Evolutionary conservation across 768 basidiomycete genomes (phyloP), one percentile per base, ranked within the genome.

Genomic region (Podaxis mareebaensis): DNA sequence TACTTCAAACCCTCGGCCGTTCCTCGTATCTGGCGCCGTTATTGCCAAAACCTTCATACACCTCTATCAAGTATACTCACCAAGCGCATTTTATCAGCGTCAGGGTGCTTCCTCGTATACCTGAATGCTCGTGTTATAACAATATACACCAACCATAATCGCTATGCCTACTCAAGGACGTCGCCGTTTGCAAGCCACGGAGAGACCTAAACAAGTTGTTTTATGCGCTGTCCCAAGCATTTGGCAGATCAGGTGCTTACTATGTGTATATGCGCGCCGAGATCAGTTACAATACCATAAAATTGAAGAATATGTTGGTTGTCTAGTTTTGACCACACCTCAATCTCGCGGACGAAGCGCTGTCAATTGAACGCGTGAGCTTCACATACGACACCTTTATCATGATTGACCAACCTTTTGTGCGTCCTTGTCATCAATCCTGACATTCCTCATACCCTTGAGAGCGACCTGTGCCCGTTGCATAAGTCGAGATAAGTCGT

Each of bases 331-430:
- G 56, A 57, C 56, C 56, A 57, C 22, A 57, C 40, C 11, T 57
- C 56, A 44, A 57, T 57, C 26, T 57, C 56, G 20, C 56, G 56
- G 39, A 40, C 24, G 40, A 57, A 42, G 13, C 56, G 40, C 56
- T 57, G 26, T 36, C 10, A 13, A 20, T n/a, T 10, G 26, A 24
- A 28, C 33, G 7, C 5, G 13, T 42, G n/a, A 42, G 15, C 10
- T 17, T 17, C 39, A 28, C 4, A 44, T 4, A 26, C 11, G 30
- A 30, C 4, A 40, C n/a, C 7, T 22, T 51, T 3, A 42, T 6
- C 12, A 42, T 44, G 1, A 17, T 57, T 28, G 12, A 44, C 22
- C 7, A 7, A 57, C 56, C 40, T 42, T 57, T 26, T 57, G 56
- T 11, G 56, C 56, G 15, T 8, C 13, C 24, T 42, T 15, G 56